Percentiles rank a stretch among this genome's conserved stretches.
phyloP scores from a whole-genome alignment of 2,329 filamentous ascomycete genomes.

The Sporothrix mexicana region DNA sequence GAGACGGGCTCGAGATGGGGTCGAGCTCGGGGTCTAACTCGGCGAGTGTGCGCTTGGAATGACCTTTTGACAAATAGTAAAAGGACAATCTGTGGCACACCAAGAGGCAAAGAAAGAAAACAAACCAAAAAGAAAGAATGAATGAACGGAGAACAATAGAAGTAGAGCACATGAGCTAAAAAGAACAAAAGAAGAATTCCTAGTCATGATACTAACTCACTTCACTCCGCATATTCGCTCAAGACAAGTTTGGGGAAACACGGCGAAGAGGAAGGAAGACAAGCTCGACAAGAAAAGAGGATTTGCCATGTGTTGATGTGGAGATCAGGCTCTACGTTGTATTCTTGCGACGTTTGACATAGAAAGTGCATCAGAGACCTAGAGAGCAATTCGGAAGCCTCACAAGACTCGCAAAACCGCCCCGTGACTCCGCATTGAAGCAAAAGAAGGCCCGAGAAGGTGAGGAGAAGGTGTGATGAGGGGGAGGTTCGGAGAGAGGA shows the following conservation, averaged over 20 bases:
- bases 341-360: too few relatives aligned
- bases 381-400: background rate
- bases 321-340: background rate
- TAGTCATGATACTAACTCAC: background rate
- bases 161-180: background rate
- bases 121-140: background rate
- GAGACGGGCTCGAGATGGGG: background rate
- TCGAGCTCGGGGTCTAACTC: background rate
- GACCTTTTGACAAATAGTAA: background rate
- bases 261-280: background rate
- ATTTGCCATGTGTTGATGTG: background rate
- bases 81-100: too few relatives aligned
- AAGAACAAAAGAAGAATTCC: background rate
- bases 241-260: background rate
- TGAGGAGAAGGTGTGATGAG: slow-evolving; percentile 8
- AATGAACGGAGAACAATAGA: background rate
- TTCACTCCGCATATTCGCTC: background rate
- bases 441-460: slow-evolving; percentile 16
- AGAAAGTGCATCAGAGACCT: too few relatives aligned
- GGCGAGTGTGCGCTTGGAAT: background rate
- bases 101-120: too few relatives aligned
- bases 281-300: too few relatives aligned
- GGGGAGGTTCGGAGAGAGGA: background rate
- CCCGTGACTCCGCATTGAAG: slow-evolving; percentile 23
- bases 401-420: background rate